Conservation (phyloP, 441 rosid genomes). For the Aleurites moluccanus region DNA sequence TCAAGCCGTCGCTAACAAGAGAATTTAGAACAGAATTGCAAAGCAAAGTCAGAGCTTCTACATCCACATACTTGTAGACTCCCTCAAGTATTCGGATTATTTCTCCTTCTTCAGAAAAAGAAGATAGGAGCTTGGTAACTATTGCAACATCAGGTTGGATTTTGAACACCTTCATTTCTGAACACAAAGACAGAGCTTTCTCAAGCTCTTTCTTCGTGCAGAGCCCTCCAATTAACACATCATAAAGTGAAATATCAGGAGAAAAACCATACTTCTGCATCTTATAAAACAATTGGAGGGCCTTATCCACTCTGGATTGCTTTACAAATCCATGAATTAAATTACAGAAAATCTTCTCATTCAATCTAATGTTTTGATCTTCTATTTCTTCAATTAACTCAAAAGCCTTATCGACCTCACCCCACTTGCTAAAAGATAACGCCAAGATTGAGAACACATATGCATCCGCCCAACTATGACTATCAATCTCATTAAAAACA, state of each 20-base stretch:
- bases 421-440: constrained; percentile 65
- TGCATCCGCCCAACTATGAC: constrained; percentile 68
- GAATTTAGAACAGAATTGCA: constrained; percentile 49
- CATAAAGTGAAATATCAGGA: constrained; percentile 59
- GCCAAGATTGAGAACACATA: constrained; percentile 56
- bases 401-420: constrained; percentile 70
- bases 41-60: constrained; percentile 47
- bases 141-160: constrained; percentile 56
- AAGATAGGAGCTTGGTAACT: constrained; percentile 55
- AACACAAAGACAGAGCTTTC: constrained; percentile 57
- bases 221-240: constrained; percentile 73
- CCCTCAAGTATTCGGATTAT: constrained; percentile 40
- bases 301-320: constrained; percentile 63
- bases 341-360: constrained; percentile 61
- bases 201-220: constrained; percentile 52
- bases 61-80: constrained; percentile 44
- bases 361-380: constrained; percentile 49
- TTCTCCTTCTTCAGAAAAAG: constrained; percentile 52
- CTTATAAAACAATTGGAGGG: constrained; percentile 58
- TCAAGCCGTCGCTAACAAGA: constrained; percentile 37
- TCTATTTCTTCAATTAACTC: constrained; percentile 74
- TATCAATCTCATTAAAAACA: constrained; percentile 54
- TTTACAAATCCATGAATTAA: constrained; percentile 81
- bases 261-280: constrained; percentile 53
- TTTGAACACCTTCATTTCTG: constrained; percentile 58